These are phyloP conservation scores for Gynandropsis gynandra DNA, from an alignment of 345 rosid species.

Conservation along the genomic window DNA sequence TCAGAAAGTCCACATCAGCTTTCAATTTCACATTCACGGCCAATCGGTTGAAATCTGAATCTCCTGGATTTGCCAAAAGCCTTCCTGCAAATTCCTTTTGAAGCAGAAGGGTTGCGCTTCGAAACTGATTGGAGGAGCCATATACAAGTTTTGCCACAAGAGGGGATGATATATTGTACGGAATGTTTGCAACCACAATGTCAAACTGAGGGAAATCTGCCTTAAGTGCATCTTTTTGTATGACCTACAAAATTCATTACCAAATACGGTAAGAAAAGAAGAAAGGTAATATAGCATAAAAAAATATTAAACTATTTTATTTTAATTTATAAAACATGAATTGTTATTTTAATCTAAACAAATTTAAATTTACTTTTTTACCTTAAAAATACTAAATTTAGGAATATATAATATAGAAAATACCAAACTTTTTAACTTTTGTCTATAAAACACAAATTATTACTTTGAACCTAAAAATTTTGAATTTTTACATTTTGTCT, in stretches of 20 bases:
- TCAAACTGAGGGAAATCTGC: conserved; percentile 61
- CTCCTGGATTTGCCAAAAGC: conserved; percentile 75
- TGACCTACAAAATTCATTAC: conserved; percentile 35
- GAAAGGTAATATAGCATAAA: too few relatives aligned
- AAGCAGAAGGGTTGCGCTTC: conserved; percentile 74
- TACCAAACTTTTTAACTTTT: too few relatives aligned
- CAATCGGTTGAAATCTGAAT: conserved; percentile 71
- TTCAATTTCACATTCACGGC: conserved; percentile 80
- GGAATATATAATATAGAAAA: too few relatives aligned
- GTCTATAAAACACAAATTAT: too few relatives aligned
- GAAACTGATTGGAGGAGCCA: conserved; percentile 40
- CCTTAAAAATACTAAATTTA: too few relatives aligned
- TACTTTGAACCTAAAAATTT: too few relatives aligned
- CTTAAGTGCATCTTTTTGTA: conserved; percentile 72
- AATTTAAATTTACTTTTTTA: too few relatives aligned
- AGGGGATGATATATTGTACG: conserved; percentile 80
- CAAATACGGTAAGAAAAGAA: background rate
- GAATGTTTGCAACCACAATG: conserved; percentile 79
- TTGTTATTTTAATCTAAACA: too few relatives aligned
- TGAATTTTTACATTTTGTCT: too few relatives aligned
- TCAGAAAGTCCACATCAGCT: conserved; percentile 67
- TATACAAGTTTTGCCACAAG: conserved; percentile 71
- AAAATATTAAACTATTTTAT: too few relatives aligned
- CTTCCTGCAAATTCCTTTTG: conserved; percentile 89
- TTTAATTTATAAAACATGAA: too few relatives aligned